Evolutionary conservation across 495 filamentous ascomycete species (phyloP), one percentile per base, ranked within the genome.

Genomic region (Lindgomyces ingoldianus): DNA sequence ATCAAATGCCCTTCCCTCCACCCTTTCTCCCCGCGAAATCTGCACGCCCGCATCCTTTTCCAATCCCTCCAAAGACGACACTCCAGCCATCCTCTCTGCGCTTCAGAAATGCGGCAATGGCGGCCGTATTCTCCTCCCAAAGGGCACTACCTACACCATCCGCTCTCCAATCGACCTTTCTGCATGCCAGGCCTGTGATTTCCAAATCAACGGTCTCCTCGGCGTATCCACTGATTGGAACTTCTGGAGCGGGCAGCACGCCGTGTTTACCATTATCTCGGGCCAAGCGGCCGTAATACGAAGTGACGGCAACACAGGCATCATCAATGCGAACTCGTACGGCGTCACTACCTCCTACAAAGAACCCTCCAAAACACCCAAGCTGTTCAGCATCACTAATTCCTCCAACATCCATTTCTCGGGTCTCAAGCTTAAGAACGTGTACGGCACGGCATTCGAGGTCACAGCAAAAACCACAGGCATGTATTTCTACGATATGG

Each of bases 131-230:
- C 10, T 64, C 12, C 21, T 64, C 10, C 26, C 61, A 11, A 18
- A 29, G 8, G 27, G 27, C 21, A 36, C 41, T 14, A 64, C 61
- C 1, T 64, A 36, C 52, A 56, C 19, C 36, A 49, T 64, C 21
- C 52, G 46, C 25, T 57, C 61, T 21, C 61, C 61, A 16, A 10
- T 64, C 18, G 52, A 64, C 27, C 46, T 64, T n/a, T 57, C 51
- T 10, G 44, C 61, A 11, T 64, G 61, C 33, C 42, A 16, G 21
- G 24, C 39, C 4, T 64, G 61, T 46, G 61, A 57, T 30, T 64
- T 64, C 44, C 61, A 57, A n/a, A 64, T 64, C 27, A 44, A 64
- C 22, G 61, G 61, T 16, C 11, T 62, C 19, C 22, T 62, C 12
- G 19, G 25, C 11, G 19, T 62, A 8, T 46, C 33, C 22, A 18